These are phyloP conservation scores for Russula virescens DNA, from an alignment of 768 basidiomycete genomes.

Conservation along the genomic window DNA sequence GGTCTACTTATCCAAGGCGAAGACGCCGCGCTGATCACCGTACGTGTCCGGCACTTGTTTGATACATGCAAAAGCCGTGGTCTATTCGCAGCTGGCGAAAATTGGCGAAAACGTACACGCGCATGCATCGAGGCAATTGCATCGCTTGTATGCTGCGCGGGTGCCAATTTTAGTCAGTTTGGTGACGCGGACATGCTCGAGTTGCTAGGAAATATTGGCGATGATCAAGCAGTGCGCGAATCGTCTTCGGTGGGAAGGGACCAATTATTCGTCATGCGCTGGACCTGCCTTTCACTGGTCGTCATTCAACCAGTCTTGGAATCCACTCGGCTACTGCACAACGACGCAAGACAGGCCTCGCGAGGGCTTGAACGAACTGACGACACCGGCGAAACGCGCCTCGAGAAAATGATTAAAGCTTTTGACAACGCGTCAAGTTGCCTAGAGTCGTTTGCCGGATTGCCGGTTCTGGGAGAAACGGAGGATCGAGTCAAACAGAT, in stretches of 20 bases:
- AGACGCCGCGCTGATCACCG: conserved; percentile 1
- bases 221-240: not conserved
- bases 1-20: no score
- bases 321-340: no score
- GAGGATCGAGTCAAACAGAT: not conserved
- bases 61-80: not conserved
- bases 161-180: not conserved
- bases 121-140: conserved; percentile 12
- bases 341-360: not conserved
- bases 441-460: not conserved
- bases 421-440: not conserved
- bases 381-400: no score
- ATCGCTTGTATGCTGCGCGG: not conserved
- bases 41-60: not conserved
- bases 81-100: not conserved
- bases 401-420: not conserved
- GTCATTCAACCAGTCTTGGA: conserved; percentile 1
- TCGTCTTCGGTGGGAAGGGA: not conserved
- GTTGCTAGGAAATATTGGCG: conserved; percentile 2
- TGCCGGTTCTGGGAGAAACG: not conserved
- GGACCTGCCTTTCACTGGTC: conserved; percentile 19
- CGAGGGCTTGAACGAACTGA: not conserved
- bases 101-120: conserved; percentile 14
- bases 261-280: not conserved
- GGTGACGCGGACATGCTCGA: not conserved